A percentile compares a stretch with the other conserved stretches of the same genome.
phyloP scores from a whole-genome alignment of 1,284 basidiomycete genomes.

The Papiliotrema laurentii region DNA sequence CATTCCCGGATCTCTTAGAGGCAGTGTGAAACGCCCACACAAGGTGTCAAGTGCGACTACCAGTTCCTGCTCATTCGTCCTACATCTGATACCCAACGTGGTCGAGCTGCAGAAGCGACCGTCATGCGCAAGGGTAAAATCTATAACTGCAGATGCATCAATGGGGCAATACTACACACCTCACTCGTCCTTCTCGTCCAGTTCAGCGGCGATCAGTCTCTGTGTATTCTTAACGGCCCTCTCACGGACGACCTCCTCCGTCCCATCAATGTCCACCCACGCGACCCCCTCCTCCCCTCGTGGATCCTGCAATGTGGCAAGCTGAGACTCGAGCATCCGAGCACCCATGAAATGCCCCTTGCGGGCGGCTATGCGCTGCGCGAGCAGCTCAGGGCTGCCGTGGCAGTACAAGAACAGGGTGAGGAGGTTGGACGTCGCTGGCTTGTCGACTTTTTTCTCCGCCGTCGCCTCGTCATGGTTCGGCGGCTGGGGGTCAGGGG shows the following conservation, averaged over 20 bases:
- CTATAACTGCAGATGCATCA: too few relatives aligned
- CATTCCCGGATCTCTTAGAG: too few relatives aligned
- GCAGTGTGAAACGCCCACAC: too few relatives aligned
- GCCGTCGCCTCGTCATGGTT: constrained; percentile 20
- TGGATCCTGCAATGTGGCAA: constrained; percentile 73
- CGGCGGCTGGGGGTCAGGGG: constrained; percentile 10
- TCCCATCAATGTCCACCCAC: constrained; percentile 58
- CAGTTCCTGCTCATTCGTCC: too few relatives aligned
- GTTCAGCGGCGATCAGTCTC: constrained; percentile 15
- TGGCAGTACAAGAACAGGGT: constrained; percentile 82
- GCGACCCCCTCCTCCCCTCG: constrained; percentile 65
- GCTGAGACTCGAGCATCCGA: constrained; percentile 78
- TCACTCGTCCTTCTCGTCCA: constrained; percentile 14
- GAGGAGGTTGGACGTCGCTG: constrained; percentile 48
- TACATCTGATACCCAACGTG: too few relatives aligned
- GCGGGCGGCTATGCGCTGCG: constrained; percentile 66
- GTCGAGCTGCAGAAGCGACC: too few relatives aligned
- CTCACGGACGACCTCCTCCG: constrained; percentile 59
- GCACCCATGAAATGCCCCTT: constrained; percentile 86
- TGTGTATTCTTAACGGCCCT: constrained; percentile 40
- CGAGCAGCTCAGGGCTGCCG: constrained; percentile 61
- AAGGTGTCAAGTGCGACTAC: too few relatives aligned
- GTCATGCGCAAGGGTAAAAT: too few relatives aligned
- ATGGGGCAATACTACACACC: too few relatives aligned
- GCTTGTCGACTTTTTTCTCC: constrained; percentile 17